Evolutionary conservation across 2,329 filamentous ascomycete species (phyloP), one percentile per base, ranked within the genome.

Genomic region (Cryoendolithus antarcticus): DNA sequence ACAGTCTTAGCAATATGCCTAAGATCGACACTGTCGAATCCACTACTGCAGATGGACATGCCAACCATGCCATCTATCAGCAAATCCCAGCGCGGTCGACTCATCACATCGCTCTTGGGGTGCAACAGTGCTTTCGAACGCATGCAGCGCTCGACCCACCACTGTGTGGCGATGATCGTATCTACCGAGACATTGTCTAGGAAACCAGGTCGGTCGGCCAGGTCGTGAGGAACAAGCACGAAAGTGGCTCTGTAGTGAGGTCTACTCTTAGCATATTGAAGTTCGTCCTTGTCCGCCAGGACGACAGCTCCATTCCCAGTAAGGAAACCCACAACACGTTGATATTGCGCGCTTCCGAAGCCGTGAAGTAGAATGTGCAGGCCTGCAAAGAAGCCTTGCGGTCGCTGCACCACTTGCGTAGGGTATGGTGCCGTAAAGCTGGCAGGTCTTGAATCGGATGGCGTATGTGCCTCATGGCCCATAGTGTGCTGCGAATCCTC

Each of bases 131-230:
- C 65, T 59, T 84, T 91, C 46, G 75, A 75, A 56, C 88, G 78
- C 30, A 98, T 66, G 57, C 89, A 96, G 35, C 77, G 76, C 62
- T 98, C 91, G 38, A 98, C 71, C 73, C 89, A 98, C 70, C 91
- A 93, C 55, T 94, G 86, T 8, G 86, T 96, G 27, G 93, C 77
- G 9, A 69, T 54, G 35, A 68, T 58, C 8, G 54, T 56, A 30
- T 42, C 45, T n/a, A 43, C 12, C 9, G 56, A 49, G 8, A 56
- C 41, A 9, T 42, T 41, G 21, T 55, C 50, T 8, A 54, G 32
- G n/a, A 41, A 31, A 19, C 38, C 38, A 8, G 29, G 29, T 29
- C 39, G 45, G 34, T 35, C 40, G 65, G 56, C 47, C 39, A 32
- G 38, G 35, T 49, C 44, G 58, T 52, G 48, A 53, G 45, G 66